These are phyloP conservation scores for Hemileccinum impolitum DNA, from an alignment of 768 basidiomycete species.

Conservation along the genomic window DNA sequence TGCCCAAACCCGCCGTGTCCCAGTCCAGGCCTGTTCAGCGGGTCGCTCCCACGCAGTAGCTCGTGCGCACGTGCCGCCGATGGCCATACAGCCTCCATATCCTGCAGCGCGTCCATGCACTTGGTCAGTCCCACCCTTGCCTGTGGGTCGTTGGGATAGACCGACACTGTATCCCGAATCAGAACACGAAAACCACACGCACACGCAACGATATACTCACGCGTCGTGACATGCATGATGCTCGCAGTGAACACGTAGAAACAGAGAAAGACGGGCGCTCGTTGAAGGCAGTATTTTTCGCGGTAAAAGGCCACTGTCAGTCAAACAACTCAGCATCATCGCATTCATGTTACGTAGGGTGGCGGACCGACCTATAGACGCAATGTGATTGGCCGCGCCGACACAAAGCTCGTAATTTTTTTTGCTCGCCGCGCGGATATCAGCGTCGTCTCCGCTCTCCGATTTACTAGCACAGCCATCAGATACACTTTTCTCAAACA, in stretches of 20 bases:
- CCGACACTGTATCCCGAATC: conserved; percentile 40
- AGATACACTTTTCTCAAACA: not conserved
- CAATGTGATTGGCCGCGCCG: conserved; percentile 76
- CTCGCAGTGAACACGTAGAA: conserved; percentile 80
- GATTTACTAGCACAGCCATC: conserved; percentile 26
- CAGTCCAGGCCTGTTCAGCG: conserved; percentile 11
- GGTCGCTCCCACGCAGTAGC: conserved; percentile 63
- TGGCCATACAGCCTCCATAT: conserved; percentile 73
- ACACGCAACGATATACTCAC: conserved; percentile 41
- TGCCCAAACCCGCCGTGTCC: too few relatives aligned
- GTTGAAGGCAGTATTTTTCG: conserved; percentile 58
- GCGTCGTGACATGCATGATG: conserved; percentile 72
- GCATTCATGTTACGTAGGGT: not conserved
- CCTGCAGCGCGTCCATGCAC: conserved; percentile 63
- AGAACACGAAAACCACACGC: too few relatives aligned
- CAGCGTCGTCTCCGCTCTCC: conserved; percentile 47
- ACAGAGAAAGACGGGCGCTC: conserved; percentile 65
- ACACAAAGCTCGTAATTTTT: conserved; percentile 73
- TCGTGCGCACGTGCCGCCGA: conserved; percentile 71
- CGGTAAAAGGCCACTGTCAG: conserved; percentile 53
- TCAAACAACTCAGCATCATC: not conserved
- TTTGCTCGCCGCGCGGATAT: conserved; percentile 50
- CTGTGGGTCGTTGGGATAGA: conserved; percentile 66
- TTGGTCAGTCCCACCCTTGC: conserved; percentile 58
- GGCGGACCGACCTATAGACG: conserved; percentile 51